These are phyloP conservation scores for Aureobasidium mangrovei DNA, from an alignment of 2,329 filamentous ascomycete genomes.

Conservation along the genomic window DNA sequence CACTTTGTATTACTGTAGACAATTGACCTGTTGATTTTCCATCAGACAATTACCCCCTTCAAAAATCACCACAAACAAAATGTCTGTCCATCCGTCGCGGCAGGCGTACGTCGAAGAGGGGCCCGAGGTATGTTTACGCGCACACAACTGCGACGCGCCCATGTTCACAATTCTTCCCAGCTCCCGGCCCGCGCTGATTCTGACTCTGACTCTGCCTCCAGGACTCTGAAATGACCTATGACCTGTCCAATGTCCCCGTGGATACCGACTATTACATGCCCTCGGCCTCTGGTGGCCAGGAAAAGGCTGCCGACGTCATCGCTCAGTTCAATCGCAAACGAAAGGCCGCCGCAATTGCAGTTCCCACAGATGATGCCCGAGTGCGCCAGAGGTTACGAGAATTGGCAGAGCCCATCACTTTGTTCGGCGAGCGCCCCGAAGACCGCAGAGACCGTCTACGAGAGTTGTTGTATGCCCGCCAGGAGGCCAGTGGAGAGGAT, in stretches of 20 bases:
- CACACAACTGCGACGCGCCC: constrained; percentile 13
- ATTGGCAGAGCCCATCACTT: constrained; percentile 83
- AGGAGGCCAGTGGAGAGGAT: constrained; percentile 52
- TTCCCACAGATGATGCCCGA: constrained; percentile 85
- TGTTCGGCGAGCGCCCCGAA: constrained; percentile 82
- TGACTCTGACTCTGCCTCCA: neutral
- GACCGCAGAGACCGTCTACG: constrained; percentile 82
- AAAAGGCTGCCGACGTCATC: constrained; percentile 76
- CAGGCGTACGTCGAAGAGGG: constrained; percentile 91
- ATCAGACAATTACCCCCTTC: neutral
- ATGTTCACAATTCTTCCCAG: constrained; percentile 28
- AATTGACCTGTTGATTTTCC: neutral
- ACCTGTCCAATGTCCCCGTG: constrained; percentile 26
- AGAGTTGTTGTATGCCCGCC: constrained; percentile 61
- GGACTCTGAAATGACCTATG: constrained; percentile 17
- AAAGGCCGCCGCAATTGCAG: constrained; percentile 76
- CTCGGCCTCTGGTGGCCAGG: constrained; percentile 57
- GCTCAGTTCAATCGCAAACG: constrained; percentile 88
- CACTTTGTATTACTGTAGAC: neutral
- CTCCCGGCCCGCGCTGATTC: constrained; percentile 10
- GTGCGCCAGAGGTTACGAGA: constrained; percentile 75
- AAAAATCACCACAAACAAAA: constrained; percentile 3
- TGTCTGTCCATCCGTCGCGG: constrained; percentile 72
- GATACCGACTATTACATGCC: constrained; percentile 83
- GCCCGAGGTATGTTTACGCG: neutral